Conservation (phyloP, 768 basidiomycete genomes). For the Obba rivulosa region DNA sequence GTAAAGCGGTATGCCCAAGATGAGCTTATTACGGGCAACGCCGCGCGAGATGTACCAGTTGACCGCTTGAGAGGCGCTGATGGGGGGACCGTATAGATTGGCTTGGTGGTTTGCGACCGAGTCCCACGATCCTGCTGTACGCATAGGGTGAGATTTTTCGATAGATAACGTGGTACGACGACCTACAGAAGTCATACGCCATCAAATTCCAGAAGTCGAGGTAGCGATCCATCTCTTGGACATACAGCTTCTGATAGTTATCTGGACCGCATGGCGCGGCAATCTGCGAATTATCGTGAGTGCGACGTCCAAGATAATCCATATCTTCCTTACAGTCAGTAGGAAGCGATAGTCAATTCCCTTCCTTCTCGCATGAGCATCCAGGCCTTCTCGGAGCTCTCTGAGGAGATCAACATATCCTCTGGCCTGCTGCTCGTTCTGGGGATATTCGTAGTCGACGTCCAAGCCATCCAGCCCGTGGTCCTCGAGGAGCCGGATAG, state of each 20-base stretch:
- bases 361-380: conserved; percentile 67
- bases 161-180: not conserved
- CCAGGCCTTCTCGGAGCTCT: conserved; percentile 70
- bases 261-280: conserved; percentile 90
- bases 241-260: conserved; percentile 74
- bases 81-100: conserved; percentile 64
- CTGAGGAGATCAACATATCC: conserved; percentile 82
- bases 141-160: not conserved
- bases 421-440: conserved; percentile 65
- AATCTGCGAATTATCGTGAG: conserved; percentile 43
- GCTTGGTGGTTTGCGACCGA: conserved; percentile 76
- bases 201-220: conserved; percentile 98
- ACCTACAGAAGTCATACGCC: conserved; percentile 80
- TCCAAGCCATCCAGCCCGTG: conserved; percentile 92
- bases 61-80: conserved; percentile 61
- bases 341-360: conserved; percentile 59
- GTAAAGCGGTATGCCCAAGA: conserved; percentile 90
- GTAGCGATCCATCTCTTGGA: conserved; percentile 79
- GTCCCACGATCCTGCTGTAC: conserved; percentile 74
- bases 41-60: conserved; percentile 67
- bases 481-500: conserved; percentile 80
- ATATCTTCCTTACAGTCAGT: conserved; percentile 53
- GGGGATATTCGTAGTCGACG: conserved; percentile 91
- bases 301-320: conserved; percentile 1
- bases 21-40: conserved; percentile 71